phyloP scores from a whole-genome alignment of 2,329 filamentous ascomycete genomes.

The Stachybotrys echinatus region DNA sequence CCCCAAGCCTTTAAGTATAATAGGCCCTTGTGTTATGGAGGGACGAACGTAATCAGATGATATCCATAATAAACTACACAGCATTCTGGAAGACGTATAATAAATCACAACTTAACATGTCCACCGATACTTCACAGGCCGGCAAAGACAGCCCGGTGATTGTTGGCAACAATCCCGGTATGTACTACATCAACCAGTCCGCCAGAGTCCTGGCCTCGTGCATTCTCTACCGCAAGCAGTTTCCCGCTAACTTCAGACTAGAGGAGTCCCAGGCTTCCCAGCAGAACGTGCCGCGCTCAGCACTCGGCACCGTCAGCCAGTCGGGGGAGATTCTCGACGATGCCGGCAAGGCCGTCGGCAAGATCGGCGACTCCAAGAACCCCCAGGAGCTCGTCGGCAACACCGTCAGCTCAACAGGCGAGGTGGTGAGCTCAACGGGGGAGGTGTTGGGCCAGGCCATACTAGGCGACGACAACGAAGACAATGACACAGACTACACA shows the following conservation, averaged over 20 bases:
- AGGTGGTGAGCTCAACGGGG: slow-evolving; percentile 28
- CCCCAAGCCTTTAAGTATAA: not conserved
- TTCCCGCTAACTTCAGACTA: slow-evolving; percentile 6
- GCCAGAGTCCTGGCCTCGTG: not conserved
- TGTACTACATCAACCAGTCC: not conserved
- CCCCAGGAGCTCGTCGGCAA: slow-evolving; percentile 35
- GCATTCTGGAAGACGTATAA: not conserved
- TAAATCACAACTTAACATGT: not conserved
- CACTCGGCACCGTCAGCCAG: slow-evolving; percentile 34
- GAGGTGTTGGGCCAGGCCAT: slow-evolving; percentile 36
- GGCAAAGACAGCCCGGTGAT: not conserved
- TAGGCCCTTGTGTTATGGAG: not conserved
- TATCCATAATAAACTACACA: not conserved
- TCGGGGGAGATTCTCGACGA: slow-evolving; percentile 39
- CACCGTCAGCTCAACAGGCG: slow-evolving; percentile 28
- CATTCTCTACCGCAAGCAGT: not conserved
- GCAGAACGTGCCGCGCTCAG: slow-evolving; percentile 25
- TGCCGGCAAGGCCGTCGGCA: slow-evolving; percentile 36
- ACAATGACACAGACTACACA: slow-evolving; percentile 34
- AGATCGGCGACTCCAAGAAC: slow-evolving; percentile 32
- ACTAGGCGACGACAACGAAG: slow-evolving; percentile 26
- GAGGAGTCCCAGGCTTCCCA: slow-evolving; percentile 18
- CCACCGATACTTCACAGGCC: not conserved
- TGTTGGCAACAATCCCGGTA: not conserved
- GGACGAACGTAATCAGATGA: not conserved